phyloP scores from a whole-genome alignment of 768 basidiomycete genomes.

The Agrocybe chaxingu region DNA sequence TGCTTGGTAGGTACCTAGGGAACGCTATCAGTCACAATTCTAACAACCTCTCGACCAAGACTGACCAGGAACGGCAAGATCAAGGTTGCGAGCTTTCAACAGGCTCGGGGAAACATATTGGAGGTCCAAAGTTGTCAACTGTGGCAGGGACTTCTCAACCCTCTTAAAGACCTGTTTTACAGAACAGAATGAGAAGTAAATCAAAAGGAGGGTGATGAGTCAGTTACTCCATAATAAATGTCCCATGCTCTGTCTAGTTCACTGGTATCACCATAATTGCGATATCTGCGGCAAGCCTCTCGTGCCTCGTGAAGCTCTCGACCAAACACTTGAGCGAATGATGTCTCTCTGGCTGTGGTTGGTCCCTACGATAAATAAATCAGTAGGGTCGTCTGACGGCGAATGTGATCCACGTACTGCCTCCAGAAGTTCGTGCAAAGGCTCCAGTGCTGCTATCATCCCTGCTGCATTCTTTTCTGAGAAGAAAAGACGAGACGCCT shows the following conservation, averaged over 20 bases:
- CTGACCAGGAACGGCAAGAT: constrained; percentile 92
- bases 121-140: constrained; percentile 85
- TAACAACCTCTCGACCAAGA: neutral
- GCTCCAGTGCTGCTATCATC: constrained; percentile 92
- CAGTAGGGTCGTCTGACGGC: neutral
- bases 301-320: constrained; percentile 90
- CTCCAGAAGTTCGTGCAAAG: constrained; percentile 90
- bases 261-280: constrained; percentile 78
- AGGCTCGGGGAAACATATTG: constrained; percentile 97
- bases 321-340: constrained; percentile 92
- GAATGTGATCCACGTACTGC: constrained; percentile 45
- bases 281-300: constrained; percentile 85
- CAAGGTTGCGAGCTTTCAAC: constrained; percentile 83
- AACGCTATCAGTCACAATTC: neutral
- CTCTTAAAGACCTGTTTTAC: constrained; percentile 82
- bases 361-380: constrained; percentile 60
- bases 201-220: neutral
- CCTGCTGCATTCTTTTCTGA: constrained; percentile 95
- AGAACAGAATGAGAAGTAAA: neutral
- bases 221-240: constrained; percentile 89
- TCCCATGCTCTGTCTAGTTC: constrained; percentile 99
- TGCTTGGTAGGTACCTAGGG: constrained; percentile 84
- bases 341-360: constrained; percentile 89
- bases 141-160: constrained; percentile 90
- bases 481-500: constrained; percentile 94